These are phyloP conservation scores for Aegilops sharonensis DNA, from an alignment of 176 grass and related monocot genomes.

Conservation along the genomic window DNA sequence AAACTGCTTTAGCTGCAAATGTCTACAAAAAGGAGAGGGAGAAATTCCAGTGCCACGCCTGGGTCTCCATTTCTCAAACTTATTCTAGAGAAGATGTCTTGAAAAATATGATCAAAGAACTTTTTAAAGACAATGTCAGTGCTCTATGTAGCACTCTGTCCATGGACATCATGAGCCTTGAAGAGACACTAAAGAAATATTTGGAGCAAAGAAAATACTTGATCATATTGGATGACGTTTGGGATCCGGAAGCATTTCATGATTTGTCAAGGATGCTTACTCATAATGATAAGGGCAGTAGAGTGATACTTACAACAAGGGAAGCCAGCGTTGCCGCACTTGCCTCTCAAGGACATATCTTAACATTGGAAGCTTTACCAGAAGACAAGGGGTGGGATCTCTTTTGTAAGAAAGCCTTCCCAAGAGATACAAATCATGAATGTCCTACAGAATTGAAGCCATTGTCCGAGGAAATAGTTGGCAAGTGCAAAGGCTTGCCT, in stretches of 20 bases:
- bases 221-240: background rate
- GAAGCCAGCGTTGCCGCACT: background rate
- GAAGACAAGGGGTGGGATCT: background rate
- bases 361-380: background rate
- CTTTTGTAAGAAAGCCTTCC: background rate
- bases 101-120: background rate
- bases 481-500: background rate
- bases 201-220: background rate
- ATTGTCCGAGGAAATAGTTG: background rate
- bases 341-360: background rate
- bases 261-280: background rate
- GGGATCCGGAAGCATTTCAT: background rate
- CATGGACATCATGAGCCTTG: background rate
- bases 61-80: too few species aligned
- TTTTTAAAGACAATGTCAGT: background rate
- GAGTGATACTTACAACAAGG: background rate
- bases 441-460: background rate
- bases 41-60: too few species aligned
- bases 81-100: too few species aligned
- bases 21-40: background rate
- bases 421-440: background rate
- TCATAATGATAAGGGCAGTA: background rate
- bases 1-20: background rate
- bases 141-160: background rate
- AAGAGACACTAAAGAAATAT: background rate